These are phyloP conservation scores for Fragaria vesca DNA, from an alignment of 306 rosid species.

Conservation along the genomic window DNA sequence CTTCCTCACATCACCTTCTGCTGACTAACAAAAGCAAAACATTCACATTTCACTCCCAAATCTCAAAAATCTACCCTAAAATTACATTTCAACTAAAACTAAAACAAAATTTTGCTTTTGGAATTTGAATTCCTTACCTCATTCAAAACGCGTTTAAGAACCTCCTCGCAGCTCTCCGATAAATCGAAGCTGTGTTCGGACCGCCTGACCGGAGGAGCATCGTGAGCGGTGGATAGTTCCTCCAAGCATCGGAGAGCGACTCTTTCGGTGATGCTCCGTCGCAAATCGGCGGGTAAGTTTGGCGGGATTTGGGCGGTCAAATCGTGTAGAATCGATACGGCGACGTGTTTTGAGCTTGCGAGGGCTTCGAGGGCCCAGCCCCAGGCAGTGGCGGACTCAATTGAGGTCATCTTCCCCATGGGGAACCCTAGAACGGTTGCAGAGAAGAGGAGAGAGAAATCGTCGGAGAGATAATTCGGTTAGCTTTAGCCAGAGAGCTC, in stretches of 20 bases:
- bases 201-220: conserved; percentile 25
- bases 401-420: conserved; percentile 36
- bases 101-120: background rate
- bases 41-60: conserved; percentile 15
- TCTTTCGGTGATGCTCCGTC: conserved; percentile 46
- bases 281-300: conserved; percentile 27
- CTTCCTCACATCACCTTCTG: conserved; percentile 29
- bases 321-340: conserved; percentile 42
- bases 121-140: background rate
- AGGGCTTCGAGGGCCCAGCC: conserved; percentile 68
- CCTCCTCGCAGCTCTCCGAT: conserved; percentile 41
- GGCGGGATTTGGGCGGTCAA: conserved; percentile 41
- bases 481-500: background rate
- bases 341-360: conserved; percentile 39
- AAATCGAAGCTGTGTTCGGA: conserved; percentile 44
- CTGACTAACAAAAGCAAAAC: conserved; percentile 35
- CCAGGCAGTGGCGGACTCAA: conserved; percentile 46
- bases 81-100: background rate
- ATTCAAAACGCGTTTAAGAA: background rate
- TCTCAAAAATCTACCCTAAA: background rate
- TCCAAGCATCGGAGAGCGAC: conserved; percentile 69
- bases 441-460: background rate
- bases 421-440: background rate
- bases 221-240: conserved; percentile 32
- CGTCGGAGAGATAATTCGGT: background rate